phyloP scores from a whole-genome alignment of 306 rosid genomes.

The Styphnolobium japonicum region DNA sequence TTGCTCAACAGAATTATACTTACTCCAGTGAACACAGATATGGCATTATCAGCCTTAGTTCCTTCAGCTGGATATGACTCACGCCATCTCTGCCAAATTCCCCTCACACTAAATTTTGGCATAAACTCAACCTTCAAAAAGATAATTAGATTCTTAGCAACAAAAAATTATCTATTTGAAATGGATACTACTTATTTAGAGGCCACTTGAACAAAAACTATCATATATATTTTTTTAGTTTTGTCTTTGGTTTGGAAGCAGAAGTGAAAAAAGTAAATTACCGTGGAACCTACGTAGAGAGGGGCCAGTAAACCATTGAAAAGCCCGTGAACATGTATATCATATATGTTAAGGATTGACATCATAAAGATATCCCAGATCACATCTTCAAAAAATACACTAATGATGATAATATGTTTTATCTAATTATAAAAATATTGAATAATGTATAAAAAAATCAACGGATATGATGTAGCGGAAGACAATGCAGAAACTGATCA shows the following conservation, averaged over 20 bases:
- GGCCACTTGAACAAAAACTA: background rate
- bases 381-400: slow-evolving; percentile 19
- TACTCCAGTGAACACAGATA: slow-evolving; percentile 91
- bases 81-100: slow-evolving; percentile 95
- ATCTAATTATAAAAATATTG: slow-evolving; percentile 8
- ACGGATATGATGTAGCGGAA: slow-evolving; percentile 96
- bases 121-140: slow-evolving; percentile 84
- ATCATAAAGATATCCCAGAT: slow-evolving; percentile 17
- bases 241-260: slow-evolving; percentile 7
- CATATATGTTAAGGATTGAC: slow-evolving; percentile 54
- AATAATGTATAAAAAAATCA: slow-evolving; percentile 17
- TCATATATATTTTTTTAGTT: background rate
- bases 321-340: slow-evolving; percentile 88
- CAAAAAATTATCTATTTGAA: background rate
- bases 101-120: slow-evolving; percentile 94
- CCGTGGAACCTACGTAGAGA: slow-evolving; percentile 84
- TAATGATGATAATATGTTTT: slow-evolving; percentile 18
- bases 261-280: slow-evolving; percentile 36
- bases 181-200: slow-evolving; percentile 21
- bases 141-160: slow-evolving; percentile 31
- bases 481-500: slow-evolving; percentile 81
- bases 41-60: slow-evolving; percentile 52
- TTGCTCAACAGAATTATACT: slow-evolving; percentile 32
- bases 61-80: slow-evolving; percentile 76
- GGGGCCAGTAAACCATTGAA: slow-evolving; percentile 93